Conservation (phyloP, 495 filamentous ascomycete genomes). For the Aspergillus nidulans region DNA sequence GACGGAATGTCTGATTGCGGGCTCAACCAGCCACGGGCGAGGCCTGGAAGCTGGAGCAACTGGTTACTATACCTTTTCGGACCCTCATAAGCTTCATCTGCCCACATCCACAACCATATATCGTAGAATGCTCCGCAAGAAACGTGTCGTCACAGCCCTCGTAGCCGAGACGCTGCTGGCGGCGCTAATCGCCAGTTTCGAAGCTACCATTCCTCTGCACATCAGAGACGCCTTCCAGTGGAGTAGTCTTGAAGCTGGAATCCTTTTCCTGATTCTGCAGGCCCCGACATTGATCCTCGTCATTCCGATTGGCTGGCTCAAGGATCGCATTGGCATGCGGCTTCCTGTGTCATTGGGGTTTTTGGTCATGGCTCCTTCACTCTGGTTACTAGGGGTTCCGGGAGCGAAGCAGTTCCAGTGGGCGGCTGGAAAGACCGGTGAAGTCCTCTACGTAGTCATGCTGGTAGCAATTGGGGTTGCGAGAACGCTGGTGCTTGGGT, state of each 20-base stretch:
- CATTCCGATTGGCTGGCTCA: slow-evolving; percentile 22
- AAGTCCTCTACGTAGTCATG: slow-evolving; percentile 20
- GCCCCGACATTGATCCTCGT: slow-evolving; percentile 24
- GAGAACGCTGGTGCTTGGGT: slow-evolving; percentile 22
- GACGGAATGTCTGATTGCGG: too few relatives aligned
- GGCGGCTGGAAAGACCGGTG: slow-evolving; percentile 13
- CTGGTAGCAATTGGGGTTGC: slow-evolving; percentile 17
- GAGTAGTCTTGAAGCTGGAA: slow-evolving; percentile 22
- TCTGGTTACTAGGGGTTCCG: slow-evolving; percentile 24
- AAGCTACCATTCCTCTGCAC: slow-evolving; percentile 30
- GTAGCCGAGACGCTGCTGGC: slow-evolving; percentile 19
- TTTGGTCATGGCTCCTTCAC: slow-evolving; percentile 9
- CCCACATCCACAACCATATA: slow-evolving; percentile 9
- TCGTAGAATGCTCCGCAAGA: slow-evolving; percentile 16
- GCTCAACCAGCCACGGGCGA: too few relatives aligned
- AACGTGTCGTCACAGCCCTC: slow-evolving; percentile 18
- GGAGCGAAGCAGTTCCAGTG: slow-evolving; percentile 20
- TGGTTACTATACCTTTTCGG: too few relatives aligned
- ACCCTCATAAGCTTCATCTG: too few relatives aligned
- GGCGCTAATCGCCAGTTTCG: slow-evolving; percentile 21
- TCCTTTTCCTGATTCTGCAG: slow-evolving; percentile 27
- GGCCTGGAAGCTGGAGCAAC: too few relatives aligned
- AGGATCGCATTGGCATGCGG: slow-evolving; percentile 26
- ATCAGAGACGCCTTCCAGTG: slow-evolving; percentile 28
- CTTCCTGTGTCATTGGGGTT: slow-evolving; percentile 13